phyloP scores from a whole-genome alignment of 2,329 filamentous ascomycete species.

The Pseudogymnoascus sp. region DNA sequence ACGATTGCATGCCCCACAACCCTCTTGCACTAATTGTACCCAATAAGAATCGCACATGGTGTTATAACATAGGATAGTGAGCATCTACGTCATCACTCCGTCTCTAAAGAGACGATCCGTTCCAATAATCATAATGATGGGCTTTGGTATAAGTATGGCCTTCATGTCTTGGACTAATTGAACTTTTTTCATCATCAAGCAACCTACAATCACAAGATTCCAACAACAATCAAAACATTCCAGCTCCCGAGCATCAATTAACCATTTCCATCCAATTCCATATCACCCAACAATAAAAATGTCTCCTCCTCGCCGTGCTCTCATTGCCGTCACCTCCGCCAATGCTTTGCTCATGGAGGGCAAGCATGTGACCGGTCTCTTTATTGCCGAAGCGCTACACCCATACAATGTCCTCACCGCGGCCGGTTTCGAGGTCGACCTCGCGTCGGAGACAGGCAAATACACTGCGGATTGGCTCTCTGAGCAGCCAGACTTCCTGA shows the following conservation, averaged over 20 bases:
- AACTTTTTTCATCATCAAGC: background rate
- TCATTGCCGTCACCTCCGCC: constrained; percentile 38
- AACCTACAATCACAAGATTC: background rate
- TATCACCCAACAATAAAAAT: constrained; percentile 23
- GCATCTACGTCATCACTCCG: background rate
- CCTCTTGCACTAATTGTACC: background rate
- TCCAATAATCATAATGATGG: background rate
- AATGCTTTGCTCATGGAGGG: constrained; percentile 34
- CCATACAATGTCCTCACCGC: constrained; percentile 39
- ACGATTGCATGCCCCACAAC: background rate
- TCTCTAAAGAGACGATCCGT: background rate
- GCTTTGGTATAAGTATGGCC: background rate
- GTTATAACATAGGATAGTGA: background rate
- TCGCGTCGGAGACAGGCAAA: constrained; percentile 38
- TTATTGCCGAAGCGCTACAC: constrained; percentile 42
- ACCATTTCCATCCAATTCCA: background rate
- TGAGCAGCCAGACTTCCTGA: constrained; percentile 35
- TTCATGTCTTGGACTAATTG: background rate
- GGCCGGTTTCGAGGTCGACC: constrained; percentile 41
- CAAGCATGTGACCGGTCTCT: constrained; percentile 36
- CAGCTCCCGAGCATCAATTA: background rate
- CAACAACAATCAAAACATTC: background rate
- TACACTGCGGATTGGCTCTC: constrained; percentile 40
- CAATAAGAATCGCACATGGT: background rate
- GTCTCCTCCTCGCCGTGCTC: constrained; percentile 34